Evolutionary conservation across 139 green algal genomes (phyloP).

Genomic region (Chlamydomonas applanata): DNA sequence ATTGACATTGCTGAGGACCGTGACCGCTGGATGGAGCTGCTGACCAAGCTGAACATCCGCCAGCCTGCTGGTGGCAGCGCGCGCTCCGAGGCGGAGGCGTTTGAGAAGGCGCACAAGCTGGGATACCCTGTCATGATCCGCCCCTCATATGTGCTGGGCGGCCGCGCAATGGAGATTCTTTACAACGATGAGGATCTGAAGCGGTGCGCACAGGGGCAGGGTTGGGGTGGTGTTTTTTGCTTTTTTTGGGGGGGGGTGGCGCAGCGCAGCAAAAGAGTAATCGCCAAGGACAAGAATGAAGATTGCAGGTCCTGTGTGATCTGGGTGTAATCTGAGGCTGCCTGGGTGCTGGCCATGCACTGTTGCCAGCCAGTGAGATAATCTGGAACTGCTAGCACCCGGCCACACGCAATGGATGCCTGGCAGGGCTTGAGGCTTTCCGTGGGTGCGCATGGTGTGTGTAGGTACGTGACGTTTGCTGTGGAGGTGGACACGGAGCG

Average conservation of each 20-base stretch:
- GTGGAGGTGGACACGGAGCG: constrained; percentile 87
- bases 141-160: constrained; percentile 95
- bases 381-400: not conserved
- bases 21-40: constrained; percentile 80
- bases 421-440: too few species aligned
- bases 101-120: constrained; percentile 73
- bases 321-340: too few species aligned
- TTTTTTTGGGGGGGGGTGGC: too few species aligned
- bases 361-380: too few species aligned
- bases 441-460: too few species aligned
- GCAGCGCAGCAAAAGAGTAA: too few species aligned
- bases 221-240: not conserved
- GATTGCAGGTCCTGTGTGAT: too few species aligned
- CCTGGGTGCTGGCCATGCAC: too few species aligned
- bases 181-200: constrained; percentile 85
- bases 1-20: constrained; percentile 98
- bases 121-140: constrained; percentile 98
- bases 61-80: constrained; percentile 70
- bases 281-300: too few species aligned
- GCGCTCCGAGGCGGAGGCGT: constrained; percentile 70
- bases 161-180: constrained; percentile 98
- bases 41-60: constrained; percentile 84
- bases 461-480: constrained; percentile 62
- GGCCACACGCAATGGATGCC: too few species aligned
- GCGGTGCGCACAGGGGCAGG: constrained; percentile 30